Evolutionary conservation across 2,329 filamentous ascomycete species (phyloP).

Genomic region (Drechslera avenae): DNA sequence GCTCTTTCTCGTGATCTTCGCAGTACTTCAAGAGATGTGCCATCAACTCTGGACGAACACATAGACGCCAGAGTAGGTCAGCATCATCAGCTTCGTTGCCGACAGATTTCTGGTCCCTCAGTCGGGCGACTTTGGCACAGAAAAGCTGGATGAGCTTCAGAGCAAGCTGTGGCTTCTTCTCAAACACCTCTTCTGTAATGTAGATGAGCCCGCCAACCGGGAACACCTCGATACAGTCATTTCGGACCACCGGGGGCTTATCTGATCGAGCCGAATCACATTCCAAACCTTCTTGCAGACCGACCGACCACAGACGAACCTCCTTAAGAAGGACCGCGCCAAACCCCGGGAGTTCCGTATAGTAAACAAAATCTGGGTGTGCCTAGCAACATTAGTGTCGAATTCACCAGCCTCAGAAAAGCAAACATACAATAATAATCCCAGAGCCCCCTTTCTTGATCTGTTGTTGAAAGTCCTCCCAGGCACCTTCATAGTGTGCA

Average conservation of each 20-base stretch:
- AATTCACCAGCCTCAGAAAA: background rate
- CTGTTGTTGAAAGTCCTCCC: constrained; percentile 32
- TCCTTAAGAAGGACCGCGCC: constrained; percentile 36
- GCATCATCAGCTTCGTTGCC: constrained; percentile 29
- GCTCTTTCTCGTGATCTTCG: constrained; percentile 21
- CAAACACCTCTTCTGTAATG: constrained; percentile 53
- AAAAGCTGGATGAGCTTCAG: constrained; percentile 46
- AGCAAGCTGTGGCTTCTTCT: constrained; percentile 46
- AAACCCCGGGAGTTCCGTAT: constrained; percentile 41
- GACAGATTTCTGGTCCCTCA: constrained; percentile 15
- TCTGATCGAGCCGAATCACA: constrained; percentile 21
- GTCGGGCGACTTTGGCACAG: constrained; percentile 33
- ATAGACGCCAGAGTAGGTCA: constrained; percentile 40
- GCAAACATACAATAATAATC: constrained; percentile 33
- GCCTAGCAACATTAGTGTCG: constrained; percentile 24
- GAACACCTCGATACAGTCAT: constrained; percentile 43
- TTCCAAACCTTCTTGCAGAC: constrained; percentile 28
- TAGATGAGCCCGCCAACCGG: constrained; percentile 48
- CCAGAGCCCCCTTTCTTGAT: constrained; percentile 28
- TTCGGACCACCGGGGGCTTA: constrained; percentile 19
- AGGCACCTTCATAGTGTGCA: constrained; percentile 31
- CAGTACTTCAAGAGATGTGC: constrained; percentile 29
- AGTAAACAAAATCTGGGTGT: constrained; percentile 39
- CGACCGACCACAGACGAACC: constrained; percentile 44
- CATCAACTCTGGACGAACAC: constrained; percentile 40